Percentiles rank a stretch among this genome's conserved stretches.
These are phyloP conservation scores for Carnegiea gigantea DNA, from an alignment of 179 eudicot species.

Conservation along the genomic window DNA sequence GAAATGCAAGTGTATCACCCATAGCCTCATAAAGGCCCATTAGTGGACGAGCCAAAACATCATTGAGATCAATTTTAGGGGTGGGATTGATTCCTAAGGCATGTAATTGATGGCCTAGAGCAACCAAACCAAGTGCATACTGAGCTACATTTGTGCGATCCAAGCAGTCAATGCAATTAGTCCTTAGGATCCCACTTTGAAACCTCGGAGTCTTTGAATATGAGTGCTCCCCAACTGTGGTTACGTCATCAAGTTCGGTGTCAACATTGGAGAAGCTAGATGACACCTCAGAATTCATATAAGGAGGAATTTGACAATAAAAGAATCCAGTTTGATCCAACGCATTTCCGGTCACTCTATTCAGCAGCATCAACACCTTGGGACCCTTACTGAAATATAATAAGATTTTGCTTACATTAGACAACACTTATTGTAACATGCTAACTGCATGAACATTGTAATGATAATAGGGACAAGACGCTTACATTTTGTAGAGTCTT, in stretches of 20 bases:
- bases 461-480: neutral
- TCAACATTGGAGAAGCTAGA: constrained; percentile 34
- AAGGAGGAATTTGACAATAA: constrained; percentile 56
- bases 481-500: constrained; percentile 65
- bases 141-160: constrained; percentile 99
- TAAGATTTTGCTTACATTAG: constrained; percentile 6
- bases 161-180: constrained; percentile 96
- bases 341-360: constrained; percentile 74
- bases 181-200: constrained; percentile 84
- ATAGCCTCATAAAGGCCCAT: constrained; percentile 88
- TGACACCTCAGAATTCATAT: constrained; percentile 33
- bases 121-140: constrained; percentile 84
- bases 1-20: constrained; percentile 97
- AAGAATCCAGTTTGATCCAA: constrained; percentile 77
- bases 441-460: neutral
- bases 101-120: constrained; percentile 87
- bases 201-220: constrained; percentile 39
- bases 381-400: constrained; percentile 65
- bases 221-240: constrained; percentile 19
- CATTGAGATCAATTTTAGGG: constrained; percentile 57
- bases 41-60: constrained; percentile 61
- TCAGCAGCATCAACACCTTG: constrained; percentile 59
- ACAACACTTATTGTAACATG: neutral
- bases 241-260: constrained; percentile 25
- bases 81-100: constrained; percentile 62